These are phyloP conservation scores for Iberis pinnata DNA, from an alignment of 345 rosid species.

Conservation along the genomic window DNA sequence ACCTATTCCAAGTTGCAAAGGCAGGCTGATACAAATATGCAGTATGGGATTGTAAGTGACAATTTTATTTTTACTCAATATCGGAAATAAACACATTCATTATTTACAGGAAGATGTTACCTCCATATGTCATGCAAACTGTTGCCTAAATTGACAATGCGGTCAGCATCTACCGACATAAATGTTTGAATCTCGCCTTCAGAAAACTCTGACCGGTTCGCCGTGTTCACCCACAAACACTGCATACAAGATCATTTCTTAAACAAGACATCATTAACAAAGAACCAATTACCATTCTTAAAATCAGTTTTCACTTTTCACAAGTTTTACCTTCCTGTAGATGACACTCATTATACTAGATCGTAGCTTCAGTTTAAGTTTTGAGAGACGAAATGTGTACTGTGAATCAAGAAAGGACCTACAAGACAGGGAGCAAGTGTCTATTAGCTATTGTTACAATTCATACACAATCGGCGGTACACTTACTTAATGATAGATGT, in stretches of 20 bases:
- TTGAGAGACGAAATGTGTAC: constrained; percentile 59
- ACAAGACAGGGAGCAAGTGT: constrained; percentile 28
- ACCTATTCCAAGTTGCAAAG: constrained; percentile 85
- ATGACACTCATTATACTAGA: constrained; percentile 80
- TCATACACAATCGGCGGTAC: neutral
- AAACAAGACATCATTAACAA: constrained; percentile 4
- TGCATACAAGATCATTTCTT: constrained; percentile 25
- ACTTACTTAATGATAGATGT: constrained; percentile 65
- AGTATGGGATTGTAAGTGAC: neutral
- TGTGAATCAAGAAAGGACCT: constrained; percentile 91
- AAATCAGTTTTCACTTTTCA: constrained; percentile 4
- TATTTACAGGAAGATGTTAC: constrained; percentile 37
- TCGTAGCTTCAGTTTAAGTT: constrained; percentile 73
- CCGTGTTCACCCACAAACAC: constrained; percentile 67
- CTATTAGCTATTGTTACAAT: constrained; percentile 1
- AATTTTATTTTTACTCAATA: neutral
- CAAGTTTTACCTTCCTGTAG: constrained; percentile 53
- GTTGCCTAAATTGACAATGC: constrained; percentile 74
- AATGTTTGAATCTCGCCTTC: constrained; percentile 96
- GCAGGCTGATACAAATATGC: constrained; percentile 59
- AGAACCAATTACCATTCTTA: constrained; percentile 1
- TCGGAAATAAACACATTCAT: neutral
- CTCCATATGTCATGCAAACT: constrained; percentile 95
- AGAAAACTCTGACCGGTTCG: constrained; percentile 68
- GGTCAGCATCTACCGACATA: constrained; percentile 95